phyloP scores from a whole-genome alignment of 2,329 filamentous ascomycete species.

The Stagonosporopsis vannaccii region DNA sequence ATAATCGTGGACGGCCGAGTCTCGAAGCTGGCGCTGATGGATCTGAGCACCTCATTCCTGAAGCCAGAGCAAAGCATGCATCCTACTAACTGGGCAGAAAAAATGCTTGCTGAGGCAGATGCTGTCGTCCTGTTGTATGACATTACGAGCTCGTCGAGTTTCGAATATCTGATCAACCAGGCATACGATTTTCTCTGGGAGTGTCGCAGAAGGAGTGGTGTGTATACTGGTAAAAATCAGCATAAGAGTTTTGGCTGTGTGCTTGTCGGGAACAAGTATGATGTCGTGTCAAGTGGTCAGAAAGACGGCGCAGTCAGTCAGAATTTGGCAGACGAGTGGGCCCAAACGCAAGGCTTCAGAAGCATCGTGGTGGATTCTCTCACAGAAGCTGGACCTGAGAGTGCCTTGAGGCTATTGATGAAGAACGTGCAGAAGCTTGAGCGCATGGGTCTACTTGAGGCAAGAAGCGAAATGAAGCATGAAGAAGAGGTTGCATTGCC shows the following conservation, averaged over 20 bases:
- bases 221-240: neutral
- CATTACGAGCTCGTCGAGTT: constrained; percentile 31
- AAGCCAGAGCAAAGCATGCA: constrained; percentile 4
- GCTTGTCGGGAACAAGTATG: constrained; percentile 39
- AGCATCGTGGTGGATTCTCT: constrained; percentile 30
- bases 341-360: constrained; percentile 29
- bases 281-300: constrained; percentile 18
- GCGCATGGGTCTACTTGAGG: neutral
- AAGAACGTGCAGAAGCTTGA: constrained; percentile 24
- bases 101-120: constrained; percentile 19
- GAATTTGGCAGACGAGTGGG: constrained; percentile 33
- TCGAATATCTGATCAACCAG: constrained; percentile 26
- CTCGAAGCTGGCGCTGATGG: constrained; percentile 24
- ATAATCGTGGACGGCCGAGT: constrained; percentile 18
- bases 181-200: constrained; percentile 29
- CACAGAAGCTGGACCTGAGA: constrained; percentile 16
- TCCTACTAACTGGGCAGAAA: constrained; percentile 12
- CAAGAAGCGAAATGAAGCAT: neutral
- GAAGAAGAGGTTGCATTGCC: neutral
- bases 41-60: constrained; percentile 31
- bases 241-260: constrained; percentile 36
- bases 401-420: constrained; percentile 26
- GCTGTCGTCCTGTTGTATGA: constrained; percentile 43
- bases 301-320: constrained; percentile 23
- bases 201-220: constrained; percentile 8